Base-by-base conservation (phyloP, 345 rosid species). In the Toxicodendron radicans region DNA sequence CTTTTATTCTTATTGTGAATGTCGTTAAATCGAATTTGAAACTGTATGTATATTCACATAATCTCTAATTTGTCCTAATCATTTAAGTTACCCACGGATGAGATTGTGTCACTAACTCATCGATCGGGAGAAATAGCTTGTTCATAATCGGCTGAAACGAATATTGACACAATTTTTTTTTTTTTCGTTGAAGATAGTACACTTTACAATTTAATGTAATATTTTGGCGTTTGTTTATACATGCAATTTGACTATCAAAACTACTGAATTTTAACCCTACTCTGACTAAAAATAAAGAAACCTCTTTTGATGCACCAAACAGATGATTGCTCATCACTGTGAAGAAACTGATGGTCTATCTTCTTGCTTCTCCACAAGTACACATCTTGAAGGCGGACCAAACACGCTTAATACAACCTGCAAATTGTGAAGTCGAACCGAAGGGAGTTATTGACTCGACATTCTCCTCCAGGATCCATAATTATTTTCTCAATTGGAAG, bases 331-430 rank as follows among this genome's bases (percentile, higher is more conserved):
- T 82, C 72, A 83, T 1, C 78, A 87, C 76, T 70, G 80, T 4
- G 87, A 84, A 68, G 93, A 89, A 59, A 84, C 89, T 10, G 96
- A 82, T 23, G 92, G 94, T 63, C 87, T 84, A 71, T 81, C 85
- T 59, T 89, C 97, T 84, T 88, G 89, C 64, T 83, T 90, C 80
- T 88, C 97, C 4, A 74, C 76, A 45, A 84, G 74, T 68, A 81
- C 82, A 66, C 85, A 82, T 82, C 97, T 95, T 6, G 97, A 87
- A 21, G 98, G 90, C 16, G 99, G 98, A 52, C 99, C 99, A 78
- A 92, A 85, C 81, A 96, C 70, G 88, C 97, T 90, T 89, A 96
- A 79, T 49, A 93, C 84, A 69, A 96, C 99, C 99, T 96, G 88
- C 63, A 74, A 80, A 58, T 23, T 62, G 46, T 12, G 30, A 49